phyloP scores from a whole-genome alignment of 2,329 filamentous ascomycete genomes.

The Chaetomiaceae sp. region DNA sequence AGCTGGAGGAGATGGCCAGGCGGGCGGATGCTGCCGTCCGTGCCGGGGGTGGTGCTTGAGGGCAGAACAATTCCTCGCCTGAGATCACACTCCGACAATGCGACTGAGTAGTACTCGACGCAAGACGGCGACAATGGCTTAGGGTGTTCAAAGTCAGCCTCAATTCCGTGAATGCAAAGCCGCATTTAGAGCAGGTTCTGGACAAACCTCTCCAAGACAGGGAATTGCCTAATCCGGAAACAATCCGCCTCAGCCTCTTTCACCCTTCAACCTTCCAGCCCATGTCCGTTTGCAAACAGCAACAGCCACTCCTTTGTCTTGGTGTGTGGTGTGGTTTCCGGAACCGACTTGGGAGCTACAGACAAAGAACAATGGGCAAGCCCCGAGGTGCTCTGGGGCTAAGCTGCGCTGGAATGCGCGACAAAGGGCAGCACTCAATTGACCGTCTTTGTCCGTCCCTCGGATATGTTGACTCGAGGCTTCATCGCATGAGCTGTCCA shows the following conservation, averaged over 20 bases:
- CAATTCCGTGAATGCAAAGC: too few species aligned
- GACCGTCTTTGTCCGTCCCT: conserved; percentile 2
- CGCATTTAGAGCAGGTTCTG: too few species aligned
- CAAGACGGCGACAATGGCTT: too few species aligned
- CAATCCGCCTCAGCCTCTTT: neutral
- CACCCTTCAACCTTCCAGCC: too few species aligned
- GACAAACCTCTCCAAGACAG: neutral
- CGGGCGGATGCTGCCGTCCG: neutral
- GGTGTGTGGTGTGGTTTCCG: neutral
- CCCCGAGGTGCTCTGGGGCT: neutral
- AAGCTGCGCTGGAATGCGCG: neutral
- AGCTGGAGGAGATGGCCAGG: conserved; percentile 39
- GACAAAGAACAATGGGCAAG: conserved; percentile 10
- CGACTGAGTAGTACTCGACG: too few species aligned
- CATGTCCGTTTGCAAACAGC: conserved; percentile 3
- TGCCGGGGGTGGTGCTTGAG: neutral
- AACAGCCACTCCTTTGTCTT: neutral
- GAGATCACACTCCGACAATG: too few species aligned
- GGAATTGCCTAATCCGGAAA: neutral
- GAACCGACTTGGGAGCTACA: neutral
- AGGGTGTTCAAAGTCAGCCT: too few species aligned
- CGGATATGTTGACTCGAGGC: conserved; percentile 5
- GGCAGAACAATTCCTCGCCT: neutral
- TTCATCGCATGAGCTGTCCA: neutral
- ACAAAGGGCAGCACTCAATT: neutral